Evolutionary conservation across 495 filamentous ascomycete genomes (phyloP), one percentile per base, ranked within the genome.

Genomic region (Echria macrotheca): DNA sequence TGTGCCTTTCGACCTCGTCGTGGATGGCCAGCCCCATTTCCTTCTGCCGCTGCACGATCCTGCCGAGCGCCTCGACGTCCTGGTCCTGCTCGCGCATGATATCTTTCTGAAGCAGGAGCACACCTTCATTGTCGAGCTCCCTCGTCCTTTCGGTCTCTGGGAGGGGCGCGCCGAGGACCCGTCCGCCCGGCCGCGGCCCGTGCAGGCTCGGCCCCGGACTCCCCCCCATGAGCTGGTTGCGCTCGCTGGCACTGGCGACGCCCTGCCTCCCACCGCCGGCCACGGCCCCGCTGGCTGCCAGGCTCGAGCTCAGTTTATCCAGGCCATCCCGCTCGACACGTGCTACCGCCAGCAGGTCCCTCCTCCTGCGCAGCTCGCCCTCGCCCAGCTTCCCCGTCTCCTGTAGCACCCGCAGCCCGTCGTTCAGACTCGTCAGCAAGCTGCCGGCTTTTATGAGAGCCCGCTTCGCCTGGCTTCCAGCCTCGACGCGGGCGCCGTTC

Each of bases 91-190:
- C 82, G 31, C 77, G 47, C 81, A 97, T 94, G 63, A 85, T 78
- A 64, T 91, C 81, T 50, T 77, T 69, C 65, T 96, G 90, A 60
- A 97, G 64, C 73, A 90, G 83, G 61, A 96, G 52, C 32, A 99
- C 85, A 0, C 91, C 93, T 24, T 80, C 69, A 59, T 99, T 99
- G 61, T 96, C 93, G 48, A 93, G 68, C 69, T 95, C 90, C 31
- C 91, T 70, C 37, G 93, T 97, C 49, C 77, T 74, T 49, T 89
- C 87, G 33, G 88, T 97, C 67, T 99, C 93, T 37, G 84, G 83
- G 18, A 82, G 58, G 9, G 82, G 81, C 1, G 72, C 83, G 0
- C 94, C 94, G 5, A 97, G 72, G 3, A 96, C 86, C 18, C 91
- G 65, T 4, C 88, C 80, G 5, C 78, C 57, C 8, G 56, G 22